Evolutionary conservation across 257 asterid species (phyloP), one percentile per base, ranked within the genome.

Genomic region (Primulina huaijiensis): DNA sequence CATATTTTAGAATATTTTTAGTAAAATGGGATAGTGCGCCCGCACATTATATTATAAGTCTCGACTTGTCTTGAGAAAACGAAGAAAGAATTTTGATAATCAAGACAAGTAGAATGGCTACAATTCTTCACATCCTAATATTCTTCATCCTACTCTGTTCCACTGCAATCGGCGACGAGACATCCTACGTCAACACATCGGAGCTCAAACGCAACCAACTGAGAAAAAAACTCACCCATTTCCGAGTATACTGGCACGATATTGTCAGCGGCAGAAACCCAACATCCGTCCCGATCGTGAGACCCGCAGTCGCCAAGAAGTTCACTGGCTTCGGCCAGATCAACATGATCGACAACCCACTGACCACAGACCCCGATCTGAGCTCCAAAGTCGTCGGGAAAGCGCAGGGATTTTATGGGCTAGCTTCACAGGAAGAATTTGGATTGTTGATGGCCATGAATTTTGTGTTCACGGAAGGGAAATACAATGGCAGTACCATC

Each of bases 401-500:
- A 65, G 86, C 93, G 14, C 87, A 87, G 60, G 94, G 94, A 0
- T 65, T 87, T 8, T 87, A 87, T 20, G 89, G 81, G 0, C 2
- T 77, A 58, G 87, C 88, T 7, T 79, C 88, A 0, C 84, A 70
- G 67, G 72, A 78, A 23, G 85, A 75, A 9, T 0, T 79, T 0
- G 80, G 76, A 7, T 33, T 87, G 1, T 10, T 84, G 43, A 82
- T 87, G 92, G 74, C 82, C n/a, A 82, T 84, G 90, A 84, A 84
- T 82, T 76, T 87, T 20, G 78, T 62, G 10, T 74, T 87, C 75
- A 53, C 46, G 0, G 21, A 60, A 3, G 92, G 92, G 0, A 84
- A 87, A 77, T 87, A 82, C 34, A 87, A 87, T 0, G 90, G 88
- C 1, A 87, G 90, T 80, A 77, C 90, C 14, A 77, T 87, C 72